Base-by-base conservation (phyloP, 306 rosid genomes). In the Begonia masoniana region DNA sequence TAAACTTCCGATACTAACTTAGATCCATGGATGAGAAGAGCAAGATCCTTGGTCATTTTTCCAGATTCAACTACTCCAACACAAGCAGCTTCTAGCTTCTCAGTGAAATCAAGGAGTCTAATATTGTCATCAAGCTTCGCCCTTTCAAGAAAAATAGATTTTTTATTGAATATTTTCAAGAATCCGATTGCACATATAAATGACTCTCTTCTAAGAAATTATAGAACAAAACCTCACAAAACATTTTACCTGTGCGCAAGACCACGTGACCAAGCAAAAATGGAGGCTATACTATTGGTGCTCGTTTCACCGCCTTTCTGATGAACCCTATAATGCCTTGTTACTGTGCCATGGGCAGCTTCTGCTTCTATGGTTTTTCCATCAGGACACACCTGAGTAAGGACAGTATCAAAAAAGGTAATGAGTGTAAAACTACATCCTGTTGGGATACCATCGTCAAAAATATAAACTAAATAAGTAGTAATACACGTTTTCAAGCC, bases 1-100 rank as follows among this genome's bases (percentile, higher is more conserved):
- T 31, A 31, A 31, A 31, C 39, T 31, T 16, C n/a, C 48, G 53
- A 47, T 15, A 68, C 79, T 74, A 74, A 91, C 96, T 83, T 85
- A 5, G 94, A 66, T 56, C 96, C 96, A 62, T 91, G 92, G 73
- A 76, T 68, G 67, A 91, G 82, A 65, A 85, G 80, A 0, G 97
- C 97, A 55, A 91, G 97, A 81, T 91, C 96, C 84, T 91, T 91
- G 62, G 97, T 91, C 97, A 91, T 91, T 74, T 83, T 91, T 62
- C 96, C 96, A n/a, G 77, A 50, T 73, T 91, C 97, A 65, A 91
- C 97, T 7, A 80, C 70, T 65, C 77, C 74, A 55, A 91, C 36
- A 70, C 97, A 85, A 66, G 97, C 94, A 52, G 75, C 76, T 74
- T 91, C 96, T 50, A 91, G 80, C 61, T 85, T 91, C 77, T 71